These are phyloP conservation scores for Viola pubescens DNA, from an alignment of 441 rosid species.

Conservation along the genomic window DNA sequence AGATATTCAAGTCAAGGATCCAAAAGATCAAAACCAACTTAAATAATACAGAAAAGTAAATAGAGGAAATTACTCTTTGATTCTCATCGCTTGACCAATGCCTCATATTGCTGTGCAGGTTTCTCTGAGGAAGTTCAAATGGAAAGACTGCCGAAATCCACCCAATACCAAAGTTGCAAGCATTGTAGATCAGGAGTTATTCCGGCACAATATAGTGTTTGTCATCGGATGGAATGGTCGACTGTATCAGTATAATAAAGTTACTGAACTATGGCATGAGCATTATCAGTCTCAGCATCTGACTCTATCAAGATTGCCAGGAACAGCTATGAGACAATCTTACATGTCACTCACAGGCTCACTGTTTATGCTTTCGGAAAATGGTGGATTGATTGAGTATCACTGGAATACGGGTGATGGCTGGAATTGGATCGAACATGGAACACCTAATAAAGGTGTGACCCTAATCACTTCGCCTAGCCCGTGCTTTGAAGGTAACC, in stretches of 20 bases:
- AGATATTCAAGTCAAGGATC: neutral
- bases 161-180: constrained; percentile 43
- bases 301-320: constrained; percentile 40
- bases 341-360: constrained; percentile 44
- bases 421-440: constrained; percentile 72
- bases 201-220: constrained; percentile 49
- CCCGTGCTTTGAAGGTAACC: constrained; percentile 47
- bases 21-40: neutral
- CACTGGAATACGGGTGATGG: constrained; percentile 56
- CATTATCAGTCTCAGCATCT: constrained; percentile 63
- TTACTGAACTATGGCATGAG: constrained; percentile 59
- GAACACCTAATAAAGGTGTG: constrained; percentile 49
- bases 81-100: constrained; percentile 6
- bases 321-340: constrained; percentile 45
- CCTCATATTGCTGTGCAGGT: constrained; percentile 32
- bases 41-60: neutral
- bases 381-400: constrained; percentile 59
- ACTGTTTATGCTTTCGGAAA: constrained; percentile 54
- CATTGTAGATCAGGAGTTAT: constrained; percentile 57
- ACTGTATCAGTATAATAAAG: constrained; percentile 58
- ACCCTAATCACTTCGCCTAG: constrained; percentile 47
- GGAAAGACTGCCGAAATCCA: constrained; percentile 62
- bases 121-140: constrained; percentile 46
- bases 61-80: neutral
- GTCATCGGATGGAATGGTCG: constrained; percentile 43